These are phyloP conservation scores for Kodamaea leandrae DNA, from an alignment of 805 yeast genomes.

Conservation along the genomic window DNA sequence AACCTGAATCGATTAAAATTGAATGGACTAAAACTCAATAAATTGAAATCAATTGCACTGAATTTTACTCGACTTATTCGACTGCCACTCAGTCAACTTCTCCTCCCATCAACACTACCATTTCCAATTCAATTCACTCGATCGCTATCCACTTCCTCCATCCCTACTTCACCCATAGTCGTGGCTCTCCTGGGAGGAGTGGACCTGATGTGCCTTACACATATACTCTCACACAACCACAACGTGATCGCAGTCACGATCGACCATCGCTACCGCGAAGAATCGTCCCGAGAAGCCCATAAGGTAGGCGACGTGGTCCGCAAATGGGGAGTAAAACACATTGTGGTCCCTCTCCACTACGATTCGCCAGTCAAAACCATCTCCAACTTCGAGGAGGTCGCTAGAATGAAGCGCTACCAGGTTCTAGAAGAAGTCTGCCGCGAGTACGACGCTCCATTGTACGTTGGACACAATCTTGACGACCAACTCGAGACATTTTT, in stretches of 20 bases:
- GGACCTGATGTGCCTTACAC: conserved; percentile 70
- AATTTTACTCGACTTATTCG: no score
- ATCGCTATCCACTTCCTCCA: background rate
- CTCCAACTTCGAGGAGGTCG: conserved; percentile 54
- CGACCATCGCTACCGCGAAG: conserved; percentile 57
- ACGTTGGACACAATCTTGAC: conserved; percentile 66
- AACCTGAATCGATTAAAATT: no score
- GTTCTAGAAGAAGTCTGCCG: conserved; percentile 43
- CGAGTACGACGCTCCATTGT: conserved; percentile 33
- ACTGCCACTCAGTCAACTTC: no score
- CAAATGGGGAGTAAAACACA: conserved; percentile 36
- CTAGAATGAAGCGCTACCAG: conserved; percentile 53
- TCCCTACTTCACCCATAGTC: conserved; percentile 23
- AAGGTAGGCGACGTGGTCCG: conserved; percentile 31
- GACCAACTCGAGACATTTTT: conserved; percentile 73
- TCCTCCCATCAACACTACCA: no score
- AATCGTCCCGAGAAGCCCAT: conserved; percentile 49
- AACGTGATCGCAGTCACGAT: conserved; percentile 57
- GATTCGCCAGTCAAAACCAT: conserved; percentile 27
- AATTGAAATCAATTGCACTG: no score
- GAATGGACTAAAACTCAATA: no score
- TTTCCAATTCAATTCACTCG: no score
- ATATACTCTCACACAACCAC: conserved; percentile 42
- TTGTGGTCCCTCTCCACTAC: conserved; percentile 26
- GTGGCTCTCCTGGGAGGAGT: conserved; percentile 80